Evolutionary conservation across 176 grass and related monocot species (phyloP).

Genomic region (Oryza australiensis): DNA sequence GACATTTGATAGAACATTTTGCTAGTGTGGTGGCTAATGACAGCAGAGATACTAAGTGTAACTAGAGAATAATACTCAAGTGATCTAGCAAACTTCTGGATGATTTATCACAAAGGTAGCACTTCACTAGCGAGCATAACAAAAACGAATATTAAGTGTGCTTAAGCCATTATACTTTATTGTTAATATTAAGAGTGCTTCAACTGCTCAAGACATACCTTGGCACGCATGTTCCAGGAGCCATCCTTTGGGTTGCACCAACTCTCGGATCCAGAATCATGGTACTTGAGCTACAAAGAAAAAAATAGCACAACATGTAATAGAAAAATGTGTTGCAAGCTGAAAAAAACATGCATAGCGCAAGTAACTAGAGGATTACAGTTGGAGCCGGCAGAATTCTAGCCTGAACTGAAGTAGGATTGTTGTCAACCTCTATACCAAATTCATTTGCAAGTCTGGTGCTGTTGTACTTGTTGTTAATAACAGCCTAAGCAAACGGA

Average conservation of each 20-base stretch:
- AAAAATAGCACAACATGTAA: background rate
- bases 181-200: background rate
- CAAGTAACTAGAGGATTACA: constrained; percentile 28
- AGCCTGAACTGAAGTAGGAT: constrained; percentile 41
- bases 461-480: constrained; percentile 38
- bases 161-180: background rate
- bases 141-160: too few species aligned
- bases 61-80: background rate
- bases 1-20: background rate
- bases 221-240: constrained; percentile 46
- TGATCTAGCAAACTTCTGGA: too few species aligned
- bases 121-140: background rate
- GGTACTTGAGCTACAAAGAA: constrained; percentile 44
- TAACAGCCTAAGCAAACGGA: constrained; percentile 36
- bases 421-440: constrained; percentile 41
- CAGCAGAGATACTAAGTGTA: background rate
- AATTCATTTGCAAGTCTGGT: constrained; percentile 52
- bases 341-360: background rate
- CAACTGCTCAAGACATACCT: constrained; percentile 32
- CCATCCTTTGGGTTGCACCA: constrained; percentile 26
- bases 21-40: background rate
- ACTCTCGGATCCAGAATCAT: constrained; percentile 40
- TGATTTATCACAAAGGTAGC: too few species aligned
- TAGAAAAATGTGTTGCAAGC: background rate
- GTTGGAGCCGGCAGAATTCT: constrained; percentile 45